These are phyloP conservation scores for Pichia sorboxylosa DNA, from an alignment of 1,139 yeast genomes.

Conservation along the genomic window DNA sequence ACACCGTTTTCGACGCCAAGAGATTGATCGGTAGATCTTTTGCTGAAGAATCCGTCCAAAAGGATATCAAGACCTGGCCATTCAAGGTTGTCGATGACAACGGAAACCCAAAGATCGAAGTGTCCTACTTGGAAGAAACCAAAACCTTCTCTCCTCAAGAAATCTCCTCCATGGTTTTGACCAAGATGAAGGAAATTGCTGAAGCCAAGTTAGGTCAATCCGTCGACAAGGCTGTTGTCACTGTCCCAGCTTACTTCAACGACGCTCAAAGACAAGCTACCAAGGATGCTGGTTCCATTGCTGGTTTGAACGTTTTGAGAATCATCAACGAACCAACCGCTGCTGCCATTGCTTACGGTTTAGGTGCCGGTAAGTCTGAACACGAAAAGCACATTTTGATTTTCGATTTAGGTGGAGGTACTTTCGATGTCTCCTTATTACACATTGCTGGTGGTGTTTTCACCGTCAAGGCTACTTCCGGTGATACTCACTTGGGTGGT, in stretches of 20 bases:
- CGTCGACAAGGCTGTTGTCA: slow-evolving; percentile 90
- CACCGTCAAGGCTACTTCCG: slow-evolving; percentile 99
- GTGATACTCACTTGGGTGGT: slow-evolving; percentile 99
- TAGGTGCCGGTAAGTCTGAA: slow-evolving; percentile 56
- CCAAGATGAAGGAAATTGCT: slow-evolving; percentile 97
- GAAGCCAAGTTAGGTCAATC: slow-evolving; percentile 90
- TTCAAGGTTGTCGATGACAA: slow-evolving; percentile 79
- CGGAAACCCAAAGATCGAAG: slow-evolving; percentile 88
- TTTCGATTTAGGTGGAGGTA: slow-evolving; percentile 98
- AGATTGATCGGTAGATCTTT: slow-evolving; percentile 95
- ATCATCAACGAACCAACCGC: slow-evolving; percentile 98
- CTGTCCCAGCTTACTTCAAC: slow-evolving; percentile 96
- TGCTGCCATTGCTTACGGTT: slow-evolving; percentile 97
- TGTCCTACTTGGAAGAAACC: slow-evolving; percentile 86
- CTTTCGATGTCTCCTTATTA: slow-evolving; percentile 94
- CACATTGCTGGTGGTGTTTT: slow-evolving; percentile 98
- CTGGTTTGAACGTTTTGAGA: slow-evolving; percentile 92
- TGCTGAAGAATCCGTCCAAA: slow-evolving; percentile 84
- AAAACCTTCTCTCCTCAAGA: slow-evolving; percentile 96
- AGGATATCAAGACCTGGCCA: slow-evolving; percentile 96
- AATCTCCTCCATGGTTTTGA: slow-evolving; percentile 90
- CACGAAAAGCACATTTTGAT: slow-evolving; percentile 76
- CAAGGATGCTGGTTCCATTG: slow-evolving; percentile 97
- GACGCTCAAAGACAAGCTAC: slow-evolving; percentile 98
- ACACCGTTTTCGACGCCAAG: slow-evolving; percentile 96